Evolutionary conservation across 1,139 yeast genomes (phyloP), one percentile per base, ranked within the genome.

Genomic region (Candida frijolesensis): DNA sequence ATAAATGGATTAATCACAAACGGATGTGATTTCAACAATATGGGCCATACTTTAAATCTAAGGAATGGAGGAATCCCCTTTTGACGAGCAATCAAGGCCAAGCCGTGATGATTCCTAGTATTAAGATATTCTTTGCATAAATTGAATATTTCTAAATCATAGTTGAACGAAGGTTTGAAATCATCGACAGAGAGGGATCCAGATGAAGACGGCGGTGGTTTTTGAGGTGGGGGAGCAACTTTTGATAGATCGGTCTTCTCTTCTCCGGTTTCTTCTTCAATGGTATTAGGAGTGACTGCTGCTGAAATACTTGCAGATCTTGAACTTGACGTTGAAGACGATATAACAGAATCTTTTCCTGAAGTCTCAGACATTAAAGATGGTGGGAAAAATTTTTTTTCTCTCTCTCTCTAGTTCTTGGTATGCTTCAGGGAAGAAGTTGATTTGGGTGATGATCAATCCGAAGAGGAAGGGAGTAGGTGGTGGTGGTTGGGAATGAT

Each of bases 21-120:
- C 0, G 97, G 97, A 65, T 92, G 97, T 59, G 84, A 83, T 57
- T 85, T 85, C 54, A 92, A 68, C 47, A 92, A 67, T 8, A 89
- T 71, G 2, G 97, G 97, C 97, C 97, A 92, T 10, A 89, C 87
- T 53, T 80, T 77, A 58, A 82, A 84, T 53, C 98, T 77, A 50
- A 90, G 73, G 54, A 84, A 80, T 0, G 96, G 96, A 1, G 97
- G 97, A 25, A 91, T 74, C 2, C 98, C 97, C 54, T 84, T 78
- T 59, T 87, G 92, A 55, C 97, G 76, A 2, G 96, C 92, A 14
- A 92, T 71, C 55, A 85, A 74, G 0, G 97, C 96, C 46, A 92
- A 70, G 1, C 88, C 89, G 45, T 83, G 84, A 50, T 82, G 79
- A 62, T 87, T 84, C 50, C 75, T 75, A 38, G 74, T 73, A 46